Conservation (phyloP, 2,329 filamentous ascomycete species). For the Xylaria sp. region DNA sequence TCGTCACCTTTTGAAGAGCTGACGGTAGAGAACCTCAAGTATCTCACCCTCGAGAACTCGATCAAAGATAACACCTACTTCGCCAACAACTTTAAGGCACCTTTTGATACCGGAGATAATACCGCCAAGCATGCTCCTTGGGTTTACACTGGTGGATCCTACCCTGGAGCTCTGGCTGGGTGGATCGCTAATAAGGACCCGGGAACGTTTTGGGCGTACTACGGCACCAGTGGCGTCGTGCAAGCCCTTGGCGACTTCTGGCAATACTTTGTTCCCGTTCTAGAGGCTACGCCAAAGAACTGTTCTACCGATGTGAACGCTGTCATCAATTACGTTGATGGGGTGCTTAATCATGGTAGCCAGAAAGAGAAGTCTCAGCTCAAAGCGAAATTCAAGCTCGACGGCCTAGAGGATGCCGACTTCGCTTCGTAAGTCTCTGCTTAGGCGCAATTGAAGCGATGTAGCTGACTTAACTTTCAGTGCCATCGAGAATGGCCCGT, state of each 20-base stretch:
- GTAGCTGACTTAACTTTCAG: constrained; percentile 22
- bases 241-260: constrained; percentile 63
- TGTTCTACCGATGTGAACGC: constrained; percentile 62
- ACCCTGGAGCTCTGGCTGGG: constrained; percentile 63
- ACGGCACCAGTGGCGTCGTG: constrained; percentile 65
- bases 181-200: constrained; percentile 62
- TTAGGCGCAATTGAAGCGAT: background rate
- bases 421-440: constrained; percentile 51
- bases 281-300: constrained; percentile 64
- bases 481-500: constrained; percentile 65
- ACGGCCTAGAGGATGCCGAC: constrained; percentile 56
- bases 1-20: constrained; percentile 52
- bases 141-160: constrained; percentile 65
- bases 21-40: constrained; percentile 52
- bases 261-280: constrained; percentile 65
- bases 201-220: constrained; percentile 69
- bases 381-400: constrained; percentile 62
- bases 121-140: constrained; percentile 62
- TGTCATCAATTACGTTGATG: constrained; percentile 64
- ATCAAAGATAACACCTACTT: constrained; percentile 55
- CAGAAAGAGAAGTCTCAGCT: constrained; percentile 54
- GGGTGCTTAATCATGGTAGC: constrained; percentile 53
- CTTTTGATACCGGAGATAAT: constrained; percentile 61
- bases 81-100: constrained; percentile 56
- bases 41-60: constrained; percentile 55